Conservation (phyloP, 192 early-diverging fungal genomes). For the Gonapodya sp. region DNA sequence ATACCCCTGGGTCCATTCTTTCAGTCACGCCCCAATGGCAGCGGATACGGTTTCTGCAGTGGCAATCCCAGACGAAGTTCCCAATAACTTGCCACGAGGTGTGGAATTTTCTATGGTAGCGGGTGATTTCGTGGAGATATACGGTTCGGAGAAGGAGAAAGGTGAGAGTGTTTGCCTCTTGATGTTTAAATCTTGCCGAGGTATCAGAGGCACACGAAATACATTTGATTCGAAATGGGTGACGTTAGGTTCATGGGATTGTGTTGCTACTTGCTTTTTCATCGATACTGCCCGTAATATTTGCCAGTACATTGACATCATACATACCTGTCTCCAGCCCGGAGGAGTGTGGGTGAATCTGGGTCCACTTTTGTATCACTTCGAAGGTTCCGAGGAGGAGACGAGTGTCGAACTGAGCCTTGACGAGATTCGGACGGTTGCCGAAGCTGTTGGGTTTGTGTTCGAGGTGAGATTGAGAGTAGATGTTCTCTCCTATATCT, state of each 20-base stretch:
- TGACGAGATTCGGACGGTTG: conserved; percentile 58
- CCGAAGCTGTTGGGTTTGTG: conserved; percentile 15
- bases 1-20: conserved; percentile 88
- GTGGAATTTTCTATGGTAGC: conserved; percentile 93
- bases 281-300: conserved; percentile 95
- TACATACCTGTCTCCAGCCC: conserved; percentile 64
- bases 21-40: conserved; percentile 60
- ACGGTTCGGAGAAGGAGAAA: conserved; percentile 42
- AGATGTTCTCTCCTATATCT: too few relatives aligned
- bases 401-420: conserved; percentile 78
- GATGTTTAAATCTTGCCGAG: too few relatives aligned
- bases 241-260: conserved; percentile 61
- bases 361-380: conserved; percentile 85
- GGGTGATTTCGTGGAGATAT: conserved; percentile 93
- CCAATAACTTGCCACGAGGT: conserved; percentile 43
- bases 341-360: conserved; percentile 79
- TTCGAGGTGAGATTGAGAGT: not conserved
- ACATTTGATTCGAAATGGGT: too few relatives aligned
- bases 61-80: conserved; percentile 74
- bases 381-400: conserved; percentile 73
- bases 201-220: too few relatives aligned
- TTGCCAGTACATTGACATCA: conserved; percentile 74
- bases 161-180: not conserved
- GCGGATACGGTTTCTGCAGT: conserved; percentile 58
- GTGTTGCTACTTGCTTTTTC: conserved; percentile 91